These are phyloP conservation scores for Sequoia sempervirens DNA, from an alignment of 75 land plant genomes.

Conservation along the genomic window DNA sequence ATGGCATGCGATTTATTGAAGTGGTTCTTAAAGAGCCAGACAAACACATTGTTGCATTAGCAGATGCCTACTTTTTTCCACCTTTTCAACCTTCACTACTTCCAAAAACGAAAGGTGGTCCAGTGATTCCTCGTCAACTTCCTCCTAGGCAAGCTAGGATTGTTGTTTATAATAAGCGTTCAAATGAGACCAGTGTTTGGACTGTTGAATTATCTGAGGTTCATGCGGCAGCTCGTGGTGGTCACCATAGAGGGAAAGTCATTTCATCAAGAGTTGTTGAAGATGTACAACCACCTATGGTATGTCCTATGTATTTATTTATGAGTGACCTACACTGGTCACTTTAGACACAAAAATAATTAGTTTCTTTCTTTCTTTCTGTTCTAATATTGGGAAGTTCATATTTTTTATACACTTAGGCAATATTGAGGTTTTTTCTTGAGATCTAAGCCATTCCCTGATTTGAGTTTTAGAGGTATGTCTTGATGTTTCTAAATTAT, in stretches of 20 bases:
- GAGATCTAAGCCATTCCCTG: not conserved
- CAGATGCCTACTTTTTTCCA: conserved; percentile 97
- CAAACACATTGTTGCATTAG: conserved; percentile 82
- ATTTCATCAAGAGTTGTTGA: conserved; percentile 67
- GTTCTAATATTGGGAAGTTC: not conserved
- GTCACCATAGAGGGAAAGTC: conserved; percentile 93
- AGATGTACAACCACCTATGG: conserved; percentile 97
- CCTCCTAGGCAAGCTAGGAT: conserved; percentile 91
- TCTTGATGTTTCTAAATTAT: not conserved
- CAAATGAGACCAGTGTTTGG: conserved; percentile 94
- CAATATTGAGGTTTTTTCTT: not conserved
- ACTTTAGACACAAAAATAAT: not conserved
- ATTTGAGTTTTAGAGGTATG: not conserved
- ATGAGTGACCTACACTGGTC: not conserved
- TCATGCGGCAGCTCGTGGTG: conserved; percentile 90
- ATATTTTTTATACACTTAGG: not conserved
- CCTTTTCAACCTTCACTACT: conserved; percentile 94
- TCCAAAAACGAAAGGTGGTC: conserved; percentile 75
- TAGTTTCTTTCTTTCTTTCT: not conserved
- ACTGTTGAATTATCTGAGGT: conserved; percentile 86
- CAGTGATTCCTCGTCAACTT: conserved; percentile 76
- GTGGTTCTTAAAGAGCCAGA: conserved; percentile 84
- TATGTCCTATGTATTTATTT: conserved; percentile 29
- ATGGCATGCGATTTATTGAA: conserved; percentile 95
- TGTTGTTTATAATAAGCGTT: conserved; percentile 76